phyloP scores from a whole-genome alignment of 163 green algal genomes.

The Scenedesmus sp. region DNA sequence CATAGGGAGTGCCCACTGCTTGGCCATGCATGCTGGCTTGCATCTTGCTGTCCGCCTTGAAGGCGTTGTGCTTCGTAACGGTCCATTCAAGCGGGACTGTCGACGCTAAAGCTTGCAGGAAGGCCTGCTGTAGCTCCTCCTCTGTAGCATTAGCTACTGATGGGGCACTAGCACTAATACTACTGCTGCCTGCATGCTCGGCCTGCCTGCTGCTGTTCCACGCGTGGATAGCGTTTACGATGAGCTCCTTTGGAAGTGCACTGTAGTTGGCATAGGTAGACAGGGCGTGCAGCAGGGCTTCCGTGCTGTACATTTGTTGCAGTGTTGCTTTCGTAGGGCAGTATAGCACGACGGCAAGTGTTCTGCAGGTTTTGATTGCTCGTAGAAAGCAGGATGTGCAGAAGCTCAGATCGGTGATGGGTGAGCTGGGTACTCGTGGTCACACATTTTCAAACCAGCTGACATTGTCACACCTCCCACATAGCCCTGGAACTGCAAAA shows the following conservation, averaged over 20 bases:
- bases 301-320: neutral
- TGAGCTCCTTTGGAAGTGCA: neutral
- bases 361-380: too few relatives aligned
- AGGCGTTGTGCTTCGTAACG: neutral
- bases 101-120: slow-evolving; percentile 6
- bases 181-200: neutral
- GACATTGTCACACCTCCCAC: too few relatives aligned
- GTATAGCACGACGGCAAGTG: neutral
- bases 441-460: too few relatives aligned
- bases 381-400: too few relatives aligned
- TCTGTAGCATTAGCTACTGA: neutral
- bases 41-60: slow-evolving; percentile 7
- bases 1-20: slow-evolving; percentile 25
- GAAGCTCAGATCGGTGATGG: too few relatives aligned
- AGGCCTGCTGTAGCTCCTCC: neutral
- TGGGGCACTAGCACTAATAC: slow-evolving; percentile 1
- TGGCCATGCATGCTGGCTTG: slow-evolving; percentile 13
- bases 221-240: neutral
- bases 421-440: too few relatives aligned
- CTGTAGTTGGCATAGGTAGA: neutral
- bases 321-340: neutral
- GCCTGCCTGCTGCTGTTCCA: neutral
- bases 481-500: too few relatives aligned
- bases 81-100: slow-evolving; percentile 25
- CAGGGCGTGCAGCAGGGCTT: neutral